Evolutionary conservation across 495 filamentous ascomycete genomes (phyloP), one percentile per base, ranked within the genome.

Genomic region (Aspergillus cristatus): DNA sequence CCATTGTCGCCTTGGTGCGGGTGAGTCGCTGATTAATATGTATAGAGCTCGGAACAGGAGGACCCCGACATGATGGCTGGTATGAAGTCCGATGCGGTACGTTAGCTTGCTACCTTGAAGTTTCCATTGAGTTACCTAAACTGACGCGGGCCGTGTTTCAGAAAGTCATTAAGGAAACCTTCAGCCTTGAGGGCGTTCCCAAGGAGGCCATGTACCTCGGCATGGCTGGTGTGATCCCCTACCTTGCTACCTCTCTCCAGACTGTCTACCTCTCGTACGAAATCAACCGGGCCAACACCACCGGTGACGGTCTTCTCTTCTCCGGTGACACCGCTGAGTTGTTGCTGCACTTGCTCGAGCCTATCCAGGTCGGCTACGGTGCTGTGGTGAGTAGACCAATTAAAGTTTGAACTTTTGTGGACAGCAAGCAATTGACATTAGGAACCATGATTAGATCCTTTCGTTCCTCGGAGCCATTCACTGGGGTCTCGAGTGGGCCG

Each of bases 391-490:
- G 84, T 70, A 35, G 34, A 29, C 18, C 12, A 31, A n/a, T n/a
- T n/a, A n/a, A n/a, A n/a, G n/a, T 28, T 30, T 10, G 24, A 7
- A 15, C 12, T 18, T 24, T n/a, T n/a, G 7, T 22, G 30, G 17
- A 24, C 1, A 14, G 34, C n/a, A n/a, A n/a, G n/a, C n/a, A n/a
- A n/a, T n/a, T n/a, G n/a, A n/a, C n/a, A n/a, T n/a, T n/a, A n/a
- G n/a, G n/a, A n/a, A n/a, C n/a, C n/a, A 36, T 33, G n/a, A 28
- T 28, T 43, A 85, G 81, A 88, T 96, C 49, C 81, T 96, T 51
- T 94, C 88, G 32, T 97, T 97, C 74, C 76, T 98, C 15, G 91
- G 91, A 34, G 91, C 93, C 25, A 78, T 96, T 50, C 91, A 98
- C 62, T 97, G 93, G 93, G 85, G 85, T 46, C 64, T 89, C 39